Base-by-base conservation (phyloP, 345 rosid genomes). In the Microcos paniculata region DNA sequence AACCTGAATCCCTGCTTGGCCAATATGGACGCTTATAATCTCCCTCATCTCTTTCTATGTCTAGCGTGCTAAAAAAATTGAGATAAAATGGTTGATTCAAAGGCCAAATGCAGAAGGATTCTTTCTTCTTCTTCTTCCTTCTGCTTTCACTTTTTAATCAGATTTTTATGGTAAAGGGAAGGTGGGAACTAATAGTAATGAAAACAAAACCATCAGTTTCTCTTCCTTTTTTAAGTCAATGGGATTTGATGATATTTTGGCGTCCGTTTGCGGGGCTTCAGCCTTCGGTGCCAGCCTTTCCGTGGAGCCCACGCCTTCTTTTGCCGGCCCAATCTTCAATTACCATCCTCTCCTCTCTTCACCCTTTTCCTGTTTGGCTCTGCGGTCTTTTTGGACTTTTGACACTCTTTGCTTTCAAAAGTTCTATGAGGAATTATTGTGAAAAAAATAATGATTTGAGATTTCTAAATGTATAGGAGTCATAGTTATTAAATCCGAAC, bases 1-100 rank as follows among this genome's bases (percentile, higher is more conserved):
- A 42, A 88, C 92, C 80, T 90, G 94, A 76, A 90, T 88, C 71
- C 94, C 92, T 19, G 92, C 94, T 68, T 90, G 94, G 1, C 92
- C 94, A 61, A 90, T 88, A 73, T 90, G 94, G 43, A 90, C 84
- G 80, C 90, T 88, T 49, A 90, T 88, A 12, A 88, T 75, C 55
- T 90, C 92, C 62, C 94, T 90, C 94, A 90, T 90, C 49, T 49
- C 64, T 67, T 11, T 42, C 45, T 3, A 35, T 35, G 40, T 35
- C 40, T 35, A 35, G 6, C 4, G 40, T 35, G 1, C 6, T 2
- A 35, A 35, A 35, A 35, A 7, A 35, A 35, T 3, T 35, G 6
- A 35, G 40, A 35, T 3, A 35, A 4, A 35, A 35, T 35, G 40
- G 40, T 7, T 35, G 40, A 35, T 35, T 7, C 40, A 4, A 35